A percentile compares a stretch with the other conserved stretches of the same genome.
These are phyloP conservation scores for Cladophialophora bantiana DNA, from an alignment of 2,329 filamentous ascomycete genomes.

Conservation along the genomic window DNA sequence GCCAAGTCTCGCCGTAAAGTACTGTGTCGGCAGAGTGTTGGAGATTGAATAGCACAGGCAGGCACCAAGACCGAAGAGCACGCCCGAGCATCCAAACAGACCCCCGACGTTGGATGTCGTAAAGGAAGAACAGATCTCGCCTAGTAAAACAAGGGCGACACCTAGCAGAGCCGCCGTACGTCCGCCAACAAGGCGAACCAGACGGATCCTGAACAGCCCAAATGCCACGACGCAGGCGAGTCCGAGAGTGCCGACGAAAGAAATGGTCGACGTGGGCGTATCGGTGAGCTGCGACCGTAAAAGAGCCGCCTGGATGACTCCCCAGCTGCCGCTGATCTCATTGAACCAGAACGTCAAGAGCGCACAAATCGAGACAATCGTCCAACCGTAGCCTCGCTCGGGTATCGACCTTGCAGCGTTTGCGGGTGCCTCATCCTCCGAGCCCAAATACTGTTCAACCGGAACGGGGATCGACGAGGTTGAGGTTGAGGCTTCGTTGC, in stretches of 20 bases:
- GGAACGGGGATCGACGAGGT: background rate
- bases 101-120: conserved; percentile 54
- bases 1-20: conserved; percentile 62
- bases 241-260: conserved; percentile 65
- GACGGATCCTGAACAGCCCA: conserved; percentile 60
- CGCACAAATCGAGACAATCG: conserved; percentile 60
- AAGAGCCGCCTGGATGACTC: conserved; percentile 65
- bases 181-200: conserved; percentile 60
- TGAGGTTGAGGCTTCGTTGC: background rate
- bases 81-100: conserved; percentile 58
- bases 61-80: conserved; percentile 56
- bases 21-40: conserved; percentile 61
- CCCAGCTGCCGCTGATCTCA: conserved; percentile 66
- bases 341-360: conserved; percentile 64
- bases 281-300: conserved; percentile 51
- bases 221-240: conserved; percentile 60
- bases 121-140: conserved; percentile 57
- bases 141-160: conserved; percentile 58
- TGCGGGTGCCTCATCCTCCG: background rate
- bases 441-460: background rate
- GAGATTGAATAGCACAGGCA: conserved; percentile 56
- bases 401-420: conserved; percentile 50
- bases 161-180: conserved; percentile 58
- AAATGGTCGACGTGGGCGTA: conserved; percentile 60
- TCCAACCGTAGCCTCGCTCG: conserved; percentile 65